These are phyloP conservation scores for Phytophthora hybrid DNA, from an alignment of 352 stramenopile species.

Conservation along the genomic window DNA sequence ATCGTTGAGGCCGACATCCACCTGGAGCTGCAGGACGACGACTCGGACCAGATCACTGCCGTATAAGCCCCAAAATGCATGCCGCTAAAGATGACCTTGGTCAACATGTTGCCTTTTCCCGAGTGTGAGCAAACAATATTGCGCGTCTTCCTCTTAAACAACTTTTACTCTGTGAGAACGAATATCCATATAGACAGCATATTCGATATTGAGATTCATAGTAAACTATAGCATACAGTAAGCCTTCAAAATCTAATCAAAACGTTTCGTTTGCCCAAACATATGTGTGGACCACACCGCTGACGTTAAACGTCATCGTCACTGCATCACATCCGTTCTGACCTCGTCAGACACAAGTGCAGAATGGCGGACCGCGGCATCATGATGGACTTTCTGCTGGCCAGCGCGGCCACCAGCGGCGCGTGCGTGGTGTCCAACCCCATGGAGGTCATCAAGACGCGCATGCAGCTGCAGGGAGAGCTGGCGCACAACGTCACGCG, in stretches of 20 bases:
- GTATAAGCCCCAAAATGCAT: neutral
- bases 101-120: conserved; percentile 21
- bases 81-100: neutral
- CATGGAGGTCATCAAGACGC: conserved; percentile 93
- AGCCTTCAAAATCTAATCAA: neutral
- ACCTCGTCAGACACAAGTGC: neutral
- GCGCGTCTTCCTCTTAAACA: neutral
- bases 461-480: conserved; percentile 90
- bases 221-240: neutral
- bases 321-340: conserved; percentile 15
- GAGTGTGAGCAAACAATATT: neutral
- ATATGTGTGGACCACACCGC: conserved; percentile 14
- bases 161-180: too few species aligned
- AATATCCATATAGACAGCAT: too few species aligned
- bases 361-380: conserved; percentile 58
- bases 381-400: conserved; percentile 77
- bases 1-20: conserved; percentile 85
- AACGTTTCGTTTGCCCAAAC: conserved; percentile 24
- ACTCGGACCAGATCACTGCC: conserved; percentile 32
- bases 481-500: conserved; percentile 61
- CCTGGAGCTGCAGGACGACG: conserved; percentile 77
- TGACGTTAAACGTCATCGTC: conserved; percentile 7
- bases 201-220: neutral
- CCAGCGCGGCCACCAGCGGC: conserved; percentile 66
- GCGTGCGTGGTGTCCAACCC: conserved; percentile 86